Percentiles rank a stretch among this genome's conserved stretches.
Conservation (phyloP, 1,284 basidiomycete species). For the Heterobasidion irregulare region DNA sequence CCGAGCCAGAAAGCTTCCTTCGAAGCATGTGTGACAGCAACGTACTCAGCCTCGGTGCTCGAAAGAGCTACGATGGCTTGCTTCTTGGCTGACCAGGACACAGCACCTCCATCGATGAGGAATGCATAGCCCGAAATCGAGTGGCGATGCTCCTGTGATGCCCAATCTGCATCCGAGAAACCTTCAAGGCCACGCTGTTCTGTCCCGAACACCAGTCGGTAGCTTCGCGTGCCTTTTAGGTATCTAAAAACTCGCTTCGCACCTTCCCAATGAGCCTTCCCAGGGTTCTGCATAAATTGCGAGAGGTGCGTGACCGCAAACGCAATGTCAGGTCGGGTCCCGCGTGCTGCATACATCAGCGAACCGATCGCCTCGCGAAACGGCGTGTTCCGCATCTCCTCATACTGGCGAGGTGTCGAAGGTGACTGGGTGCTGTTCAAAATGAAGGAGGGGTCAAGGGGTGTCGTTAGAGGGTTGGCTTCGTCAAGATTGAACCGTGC, state of each 20-base stretch:
- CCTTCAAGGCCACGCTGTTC: conserved; percentile 11
- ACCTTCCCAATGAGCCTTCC: conserved; percentile 11
- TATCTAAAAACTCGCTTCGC: conserved; percentile 15
- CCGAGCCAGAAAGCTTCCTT: no score
- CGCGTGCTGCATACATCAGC: conserved; percentile 10
- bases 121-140: conserved; percentile 15
- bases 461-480: conserved; percentile 16
- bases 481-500: conserved; percentile 17
- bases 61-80: no score
- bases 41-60: no score
- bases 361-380: conserved; percentile 13
- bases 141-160: conserved; percentile 10
- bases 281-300: conserved; percentile 11
- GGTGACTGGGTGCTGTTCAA: conserved; percentile 4
- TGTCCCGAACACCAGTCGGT: not conserved
- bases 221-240: conserved; percentile 7
- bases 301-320: conserved; percentile 13
- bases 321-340: conserved; percentile 15
- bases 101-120: conserved; percentile 6
- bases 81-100: conserved; percentile 16
- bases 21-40: no score
- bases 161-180: conserved; percentile 23
- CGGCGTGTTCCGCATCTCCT: conserved; percentile 14
- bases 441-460: conserved; percentile 15
- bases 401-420: not conserved